Evolutionary conservation across 352 stramenopile species (phyloP), one percentile per base, ranked within the genome.

Genomic region (Aphanomyces astaci): DNA sequence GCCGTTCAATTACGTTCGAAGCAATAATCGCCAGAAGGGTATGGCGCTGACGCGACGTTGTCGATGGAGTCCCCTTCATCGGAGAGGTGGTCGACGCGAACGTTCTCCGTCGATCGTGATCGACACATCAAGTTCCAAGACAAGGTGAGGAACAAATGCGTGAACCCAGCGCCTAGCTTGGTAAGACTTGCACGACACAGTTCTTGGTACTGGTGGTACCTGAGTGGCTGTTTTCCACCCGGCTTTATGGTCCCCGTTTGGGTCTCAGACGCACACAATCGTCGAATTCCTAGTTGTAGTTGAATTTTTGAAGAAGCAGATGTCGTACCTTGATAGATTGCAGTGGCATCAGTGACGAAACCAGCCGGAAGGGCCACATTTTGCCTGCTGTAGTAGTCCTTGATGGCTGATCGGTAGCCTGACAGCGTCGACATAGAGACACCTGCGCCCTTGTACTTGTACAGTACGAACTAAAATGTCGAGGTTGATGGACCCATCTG

Each of bases 121-220:
- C 54, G 54, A n/a, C 54, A 46, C 54, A 63, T 46, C 28, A 63
- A 31, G 33, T 63, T 63, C 54, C 54, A 46, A 5, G 54, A 31
- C 24, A 63, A 17, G 5, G 54, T 48, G 7, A 63, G 54, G 31
- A 63, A 63, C 4, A 63, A 31, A 22, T 63, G 54, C 54, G 54
- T 46, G 33, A 63, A 63, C 28, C 54, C 54, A 25, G 22, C 54
- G 24, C 46, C 54, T 15, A 33, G 15, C 15, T 30, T 25, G 19
- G 5, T 63, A 13, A 63, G 54, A 46, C 15, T 63, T 25, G 43
- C 15, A 5, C 25, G 10, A n/a, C 54, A 30, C 4, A 63, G 24
- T 1, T 46, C 22, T 15, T 31, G 4, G 24, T 63, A 63, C 24
- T 43, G 22, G 54, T 63, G 17, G 54, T 43, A 49, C 10, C 22